A percentile compares a stretch with the other conserved stretches of the same genome.
Conservation (phyloP, 208 protist genomes). For the Acanthamoeba royreba region DNA sequence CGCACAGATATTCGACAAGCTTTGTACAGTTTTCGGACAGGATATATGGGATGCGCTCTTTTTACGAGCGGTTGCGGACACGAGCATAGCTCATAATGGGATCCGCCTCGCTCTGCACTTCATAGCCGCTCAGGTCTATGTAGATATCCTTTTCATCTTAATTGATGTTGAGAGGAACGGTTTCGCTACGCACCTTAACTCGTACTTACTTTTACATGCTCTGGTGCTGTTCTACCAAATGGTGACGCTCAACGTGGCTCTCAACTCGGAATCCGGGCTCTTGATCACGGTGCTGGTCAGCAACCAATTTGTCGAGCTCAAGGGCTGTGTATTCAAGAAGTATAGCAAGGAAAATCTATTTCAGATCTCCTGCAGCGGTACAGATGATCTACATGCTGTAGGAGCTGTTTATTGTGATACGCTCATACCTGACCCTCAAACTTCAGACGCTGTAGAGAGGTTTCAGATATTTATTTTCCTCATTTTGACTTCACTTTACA, state of each 20-base stretch:
- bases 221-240: slow-evolving; percentile 85
- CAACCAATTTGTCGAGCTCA: slow-evolving; percentile 92
- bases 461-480: slow-evolving; percentile 86
- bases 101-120: neutral
- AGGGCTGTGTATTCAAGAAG: slow-evolving; percentile 90
- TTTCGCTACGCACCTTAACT: neutral
- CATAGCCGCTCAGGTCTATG: slow-evolving; percentile 54
- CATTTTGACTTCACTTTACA: slow-evolving; percentile 82
- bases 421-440: neutral
- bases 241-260: slow-evolving; percentile 90
- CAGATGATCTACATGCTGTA: no score
- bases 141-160: slow-evolving; percentile 56
- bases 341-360: slow-evolving; percentile 85
- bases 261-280: slow-evolving; percentile 88
- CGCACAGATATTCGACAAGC: slow-evolving; percentile 83
- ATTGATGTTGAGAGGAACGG: no score
- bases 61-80: slow-evolving; percentile 3
- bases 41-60: slow-evolving; percentile 89
- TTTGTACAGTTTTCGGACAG: slow-evolving; percentile 88
- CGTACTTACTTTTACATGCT: slow-evolving; percentile 76
- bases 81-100: neutral
- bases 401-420: no score
- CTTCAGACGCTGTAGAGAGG: slow-evolving; percentile 88
- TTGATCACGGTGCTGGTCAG: slow-evolving; percentile 90
- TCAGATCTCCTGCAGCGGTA: slow-evolving; percentile 78